phyloP scores from a whole-genome alignment of 345 rosid species.

The Populus euphratica region DNA sequence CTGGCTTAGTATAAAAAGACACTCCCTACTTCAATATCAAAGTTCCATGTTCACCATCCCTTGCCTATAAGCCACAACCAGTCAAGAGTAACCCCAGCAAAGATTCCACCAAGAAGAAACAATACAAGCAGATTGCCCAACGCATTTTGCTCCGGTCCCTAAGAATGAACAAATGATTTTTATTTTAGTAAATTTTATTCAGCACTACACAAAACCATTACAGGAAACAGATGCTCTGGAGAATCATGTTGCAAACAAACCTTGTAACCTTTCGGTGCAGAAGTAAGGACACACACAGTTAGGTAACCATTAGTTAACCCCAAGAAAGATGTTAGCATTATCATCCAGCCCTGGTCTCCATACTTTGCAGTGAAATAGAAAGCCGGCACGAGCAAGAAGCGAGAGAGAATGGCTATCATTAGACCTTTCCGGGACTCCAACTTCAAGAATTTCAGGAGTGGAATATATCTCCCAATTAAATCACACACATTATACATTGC shows the following conservation, averaged over 20 bases:
- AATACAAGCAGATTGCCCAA: slow-evolving; percentile 58
- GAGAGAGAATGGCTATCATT: slow-evolving; percentile 35
- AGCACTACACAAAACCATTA: neutral
- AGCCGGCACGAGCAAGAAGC: slow-evolving; percentile 57
- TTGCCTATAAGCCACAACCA: slow-evolving; percentile 71
- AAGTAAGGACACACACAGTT: slow-evolving; percentile 70
- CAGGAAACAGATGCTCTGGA: neutral
- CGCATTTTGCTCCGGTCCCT: slow-evolving; percentile 78
- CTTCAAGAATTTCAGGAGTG: slow-evolving; percentile 41
- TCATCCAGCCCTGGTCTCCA: slow-evolving; percentile 88
- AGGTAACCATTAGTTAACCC: slow-evolving; percentile 72
- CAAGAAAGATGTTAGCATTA: slow-evolving; percentile 62
- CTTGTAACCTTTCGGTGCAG: slow-evolving; percentile 84
- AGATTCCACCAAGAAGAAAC: slow-evolving; percentile 52
- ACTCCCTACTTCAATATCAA: neutral
- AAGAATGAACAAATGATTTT: neutral
- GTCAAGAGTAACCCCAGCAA: slow-evolving; percentile 53
- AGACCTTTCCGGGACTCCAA: slow-evolving; percentile 63
- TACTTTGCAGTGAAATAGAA: slow-evolving; percentile 77
- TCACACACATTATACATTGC: slow-evolving; percentile 71
- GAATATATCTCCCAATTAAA: slow-evolving; percentile 57
- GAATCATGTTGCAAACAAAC: slow-evolving; percentile 21
- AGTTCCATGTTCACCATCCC: slow-evolving; percentile 28
- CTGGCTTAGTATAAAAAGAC: too few relatives aligned
- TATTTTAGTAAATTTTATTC: neutral